Evolutionary conservation across 192 early-diverging fungal genomes (phyloP), one percentile per base, ranked within the genome.

Genomic region (Coemansia sp.): DNA sequence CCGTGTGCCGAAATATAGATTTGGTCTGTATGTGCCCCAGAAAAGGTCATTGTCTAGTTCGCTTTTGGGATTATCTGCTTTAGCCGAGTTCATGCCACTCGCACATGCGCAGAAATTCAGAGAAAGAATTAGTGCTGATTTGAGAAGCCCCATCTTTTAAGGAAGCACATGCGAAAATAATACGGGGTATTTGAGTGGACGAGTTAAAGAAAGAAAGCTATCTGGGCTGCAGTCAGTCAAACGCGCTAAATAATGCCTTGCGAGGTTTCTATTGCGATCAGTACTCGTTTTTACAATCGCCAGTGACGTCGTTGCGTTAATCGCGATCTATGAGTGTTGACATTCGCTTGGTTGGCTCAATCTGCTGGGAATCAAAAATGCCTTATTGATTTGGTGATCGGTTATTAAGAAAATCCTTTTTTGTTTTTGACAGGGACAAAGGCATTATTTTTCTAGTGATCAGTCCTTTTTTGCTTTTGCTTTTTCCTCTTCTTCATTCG

Each of bases 21-120:
- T 93, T 11, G 96, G 94, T 54, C 96, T 81, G 72, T 95, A 96
- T 0, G 91, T 92, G 19, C 96, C 94, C 94, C 96, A 96, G 58
- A 86, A 76, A 7, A 98, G 85, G 0, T 88, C 87, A 13, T 74
- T 62, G 63, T 87, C 85, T 45, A 72, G 61, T 11, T 66, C 37
- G 45, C 61, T 55, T 65, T 68, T 56, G 13, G 48, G 40, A 57
- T 45, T 56, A 17, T 49, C 32, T 16, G 39, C 14, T 4, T 63
- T 54, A 16, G 44, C 13, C 53, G 53, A 43, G 7, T 2, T 39
- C 53, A 41, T 41, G 14, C 10, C 38, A 50, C 62, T 38, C 5
- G 54, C 55, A 54, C 40, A 16, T 7, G 67, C 67, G 51, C 19
- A n/a, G 50, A 38, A 42, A 1, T 41, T 32, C 38, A 59, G 20